Base-by-base conservation (phyloP, 2,329 filamentous ascomycete species). In the Paecilomyces formosus region DNA sequence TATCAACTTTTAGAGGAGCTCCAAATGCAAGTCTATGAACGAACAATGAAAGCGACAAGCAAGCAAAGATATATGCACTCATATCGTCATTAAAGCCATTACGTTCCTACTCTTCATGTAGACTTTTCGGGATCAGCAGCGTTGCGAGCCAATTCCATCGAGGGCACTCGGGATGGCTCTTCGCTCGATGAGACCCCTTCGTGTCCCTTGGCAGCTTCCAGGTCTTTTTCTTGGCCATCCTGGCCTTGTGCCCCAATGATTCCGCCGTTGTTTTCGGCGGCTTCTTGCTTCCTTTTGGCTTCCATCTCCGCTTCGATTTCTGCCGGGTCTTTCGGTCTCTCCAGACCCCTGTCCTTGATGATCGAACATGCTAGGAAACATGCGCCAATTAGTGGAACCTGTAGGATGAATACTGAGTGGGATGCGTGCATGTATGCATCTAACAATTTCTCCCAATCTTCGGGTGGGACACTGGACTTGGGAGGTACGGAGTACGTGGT, bases 401-500 rank as follows among this genome's bases (percentile, higher is more conserved):
- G 82, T 45, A 85, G 67, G 24, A 82, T 79, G 60, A 86, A 87
- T 0, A 86, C 82, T 0, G 78, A 76, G 30, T 77, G 75, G 22
- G 79, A 84, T 0, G 81, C 84, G 9, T 72, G 71, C 66, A 80
- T 79, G 66, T 85, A 85, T 0, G 82, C 79, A 45, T 74, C 63
- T 7, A 82, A 60, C 2, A 85, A 78, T 13, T 68, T 70, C 0
- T 70, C 66, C 68, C 73, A 71, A 35, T 79, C 72, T 2, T 63
- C 63, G 52, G 66, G 62, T 3, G 70, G 65, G 54, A 77, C 55
- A 6, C 61, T 66, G 8, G 62, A 61, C 56, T 58, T 59, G 33
- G 62, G 59, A 6, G 65, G 78, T 30, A 72, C 67, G 22, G 63
- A 71, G 59, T 78, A 80, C 0, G 75, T 69, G 12, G 74, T 76